Evolutionary conservation across 768 basidiomycete genomes (phyloP), one percentile per base, ranked within the genome.

Genomic region (Trametes villosa): DNA sequence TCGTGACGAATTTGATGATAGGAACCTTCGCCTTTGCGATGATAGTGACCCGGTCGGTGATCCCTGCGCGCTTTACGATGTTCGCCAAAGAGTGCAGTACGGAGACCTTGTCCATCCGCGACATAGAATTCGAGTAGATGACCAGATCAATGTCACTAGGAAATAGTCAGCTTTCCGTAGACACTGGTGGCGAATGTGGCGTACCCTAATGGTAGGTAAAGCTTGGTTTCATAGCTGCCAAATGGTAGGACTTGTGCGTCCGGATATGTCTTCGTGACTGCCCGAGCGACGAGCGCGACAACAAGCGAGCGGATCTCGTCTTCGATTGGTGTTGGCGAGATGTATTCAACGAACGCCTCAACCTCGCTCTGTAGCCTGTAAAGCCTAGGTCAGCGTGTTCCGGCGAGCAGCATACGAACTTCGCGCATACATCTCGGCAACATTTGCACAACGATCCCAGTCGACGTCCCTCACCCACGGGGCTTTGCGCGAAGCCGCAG

Each of bases 11-110:
- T 76, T 99, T 99, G 74, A 99, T 83, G 72, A 99, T 98, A 30
- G 97, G 97, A 8, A 98, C 96, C 76, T 88, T 92, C 53, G 97
- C 96, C 78, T 88, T 94, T 29, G 89, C 87, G 65, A 99, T 94
- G 72, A 98, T 87, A 29, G 89, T 88, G 38, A 98, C 91, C 44
- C 86, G 84, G 51, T 82, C 79, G 1, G 95, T 92, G 60, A 98
- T 87, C 9, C 84, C 79, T 1, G 86, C 81, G 33, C 83, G 84
- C 69, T 89, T 88, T 59, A 99, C 77, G 33, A 88, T 82, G 69
- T 85, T 85, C 11, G 94, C 92, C 33, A 99, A 82, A 3, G 86
- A 82, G 51, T 88, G 85, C 8, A 98, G 81, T 30, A 91, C 88
- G 50, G 79, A 78, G 54, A 84, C 78, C 76, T 86, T 89, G 69